Evolutionary conservation across 768 basidiomycete genomes (phyloP).

Genomic region (Psilocybe tampanensis): DNA sequence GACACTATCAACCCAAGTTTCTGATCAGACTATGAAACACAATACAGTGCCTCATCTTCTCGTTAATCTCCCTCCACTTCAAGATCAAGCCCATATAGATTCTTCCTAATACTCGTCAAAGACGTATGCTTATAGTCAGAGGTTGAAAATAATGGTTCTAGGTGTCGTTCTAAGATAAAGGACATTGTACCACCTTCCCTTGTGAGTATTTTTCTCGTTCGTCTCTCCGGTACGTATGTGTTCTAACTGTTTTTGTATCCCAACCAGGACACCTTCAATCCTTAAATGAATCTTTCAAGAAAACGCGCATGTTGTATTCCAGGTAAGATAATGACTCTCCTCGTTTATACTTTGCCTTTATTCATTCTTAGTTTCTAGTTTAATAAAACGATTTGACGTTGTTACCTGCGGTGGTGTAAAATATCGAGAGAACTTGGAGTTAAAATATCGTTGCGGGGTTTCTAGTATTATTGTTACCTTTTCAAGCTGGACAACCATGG

Average conservation of each 20-base stretch:
- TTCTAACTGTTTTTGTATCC: neutral
- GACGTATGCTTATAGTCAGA: slow-evolving; percentile 3
- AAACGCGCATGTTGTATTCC: slow-evolving; percentile 40
- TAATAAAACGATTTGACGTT: slow-evolving; percentile 10
- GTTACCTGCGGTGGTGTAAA: neutral
- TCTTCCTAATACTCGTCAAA: neutral
- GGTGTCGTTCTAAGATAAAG: slow-evolving; percentile 11
- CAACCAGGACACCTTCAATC: slow-evolving; percentile 11
- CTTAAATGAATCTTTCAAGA: slow-evolving; percentile 36
- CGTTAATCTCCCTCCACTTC: slow-evolving; percentile 98
- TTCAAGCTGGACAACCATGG: too few relatives aligned
- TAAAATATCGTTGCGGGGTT: neutral
- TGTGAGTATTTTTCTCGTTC: slow-evolving; percentile 4
- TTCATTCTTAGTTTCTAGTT: neutral
- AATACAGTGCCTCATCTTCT: slow-evolving; percentile 92
- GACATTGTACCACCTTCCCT: slow-evolving; percentile 3
- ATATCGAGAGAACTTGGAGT: neutral
- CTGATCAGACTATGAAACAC: neutral
- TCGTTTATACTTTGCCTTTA: neutral
- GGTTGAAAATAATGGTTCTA: slow-evolving; percentile 13
- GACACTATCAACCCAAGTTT: neutral
- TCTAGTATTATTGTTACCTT: too few relatives aligned
- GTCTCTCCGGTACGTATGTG: slow-evolving; percentile 5
- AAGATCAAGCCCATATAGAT: slow-evolving; percentile 97
- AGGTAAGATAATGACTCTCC: slow-evolving; percentile 27